These are phyloP conservation scores for Sugiyamaella pinicola DNA, from an alignment of 1,139 yeast genomes.

Conservation along the genomic window DNA sequence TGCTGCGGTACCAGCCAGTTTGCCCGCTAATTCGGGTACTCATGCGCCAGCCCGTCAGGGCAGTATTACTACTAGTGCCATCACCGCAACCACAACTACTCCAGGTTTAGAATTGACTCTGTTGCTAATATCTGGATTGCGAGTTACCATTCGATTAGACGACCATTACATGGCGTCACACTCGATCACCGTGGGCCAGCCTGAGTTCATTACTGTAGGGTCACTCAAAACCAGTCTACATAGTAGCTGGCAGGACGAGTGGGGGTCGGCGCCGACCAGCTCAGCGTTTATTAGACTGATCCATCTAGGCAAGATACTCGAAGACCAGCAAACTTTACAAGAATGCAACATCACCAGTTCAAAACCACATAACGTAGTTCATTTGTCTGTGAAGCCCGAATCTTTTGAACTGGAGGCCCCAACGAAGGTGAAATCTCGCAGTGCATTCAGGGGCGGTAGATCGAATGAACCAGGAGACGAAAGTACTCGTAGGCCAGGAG, in stretches of 20 bases:
- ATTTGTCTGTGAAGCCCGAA: conserved; percentile 39
- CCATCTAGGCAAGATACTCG: conserved; percentile 39
- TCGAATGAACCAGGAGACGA: conserved; percentile 21
- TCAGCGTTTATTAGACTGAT: conserved; percentile 36
- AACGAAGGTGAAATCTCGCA: conserved; percentile 25
- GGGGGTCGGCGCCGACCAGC: conserved; percentile 36
- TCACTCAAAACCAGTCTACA: conserved; percentile 32
- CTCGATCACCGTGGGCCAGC: conserved; percentile 27
- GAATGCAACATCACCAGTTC: conserved; percentile 29
- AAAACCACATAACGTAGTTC: conserved; percentile 34
- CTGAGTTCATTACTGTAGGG: conserved; percentile 30
- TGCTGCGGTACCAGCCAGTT: not conserved
- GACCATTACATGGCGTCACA: conserved; percentile 28
- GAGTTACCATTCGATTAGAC: conserved; percentile 31
- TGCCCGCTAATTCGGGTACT: not conserved
- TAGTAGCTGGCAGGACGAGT: conserved; percentile 31
- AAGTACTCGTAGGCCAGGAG: conserved; percentile 21
- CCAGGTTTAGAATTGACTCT: conserved; percentile 28
- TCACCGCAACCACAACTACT: conserved; percentile 1
- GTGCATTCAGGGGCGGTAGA: conserved; percentile 22
- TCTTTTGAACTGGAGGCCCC: conserved; percentile 33
- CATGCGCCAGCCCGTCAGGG: not conserved
- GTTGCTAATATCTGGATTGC: conserved; percentile 35
- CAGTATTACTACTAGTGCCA: not conserved
- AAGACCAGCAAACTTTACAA: conserved; percentile 35